Percentiles rank a stretch among this genome's conserved stretches.
phyloP scores from a whole-genome alignment of 305 asterid genomes.

The Coffea humblotiana region DNA sequence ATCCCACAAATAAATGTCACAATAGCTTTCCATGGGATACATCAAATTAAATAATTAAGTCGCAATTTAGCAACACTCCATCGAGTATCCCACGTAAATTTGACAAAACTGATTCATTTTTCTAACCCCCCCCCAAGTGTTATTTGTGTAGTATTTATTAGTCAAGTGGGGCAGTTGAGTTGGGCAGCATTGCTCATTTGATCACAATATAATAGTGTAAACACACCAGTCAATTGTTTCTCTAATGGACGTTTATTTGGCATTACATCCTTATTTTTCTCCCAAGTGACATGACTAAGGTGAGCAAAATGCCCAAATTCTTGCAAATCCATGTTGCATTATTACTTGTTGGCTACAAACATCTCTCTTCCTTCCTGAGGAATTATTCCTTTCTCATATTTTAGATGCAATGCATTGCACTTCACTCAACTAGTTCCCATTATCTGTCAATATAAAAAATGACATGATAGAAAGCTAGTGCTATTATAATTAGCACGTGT shows the following conservation, averaged over 20 bases:
- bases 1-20: not conserved
- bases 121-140: not conserved
- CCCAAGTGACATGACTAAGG: conserved; percentile 20
- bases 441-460: not conserved
- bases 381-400: not conserved
- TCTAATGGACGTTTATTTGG: conserved; percentile 15
- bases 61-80: not conserved
- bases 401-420: not conserved
- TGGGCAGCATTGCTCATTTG: conserved; percentile 13
- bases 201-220: conserved; percentile 9
- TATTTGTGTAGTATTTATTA: not conserved
- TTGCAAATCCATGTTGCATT: conserved; percentile 16
- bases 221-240: conserved; percentile 17
- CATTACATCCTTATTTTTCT: conserved; percentile 29
- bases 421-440: not conserved
- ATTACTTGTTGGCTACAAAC: conserved; percentile 8
- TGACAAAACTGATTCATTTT: not conserved
- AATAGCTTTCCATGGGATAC: not conserved
- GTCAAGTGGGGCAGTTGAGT: conserved; percentile 30
- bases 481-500: not conserved
- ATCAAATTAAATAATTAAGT: too few species aligned
- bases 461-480: not conserved
- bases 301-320: conserved; percentile 28
- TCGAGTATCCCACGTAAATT: not conserved
- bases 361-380: not conserved